Evolutionary conservation across 2,329 filamentous ascomycete genomes (phyloP).

Genomic region (Raffaelea deltoideospora): DNA sequence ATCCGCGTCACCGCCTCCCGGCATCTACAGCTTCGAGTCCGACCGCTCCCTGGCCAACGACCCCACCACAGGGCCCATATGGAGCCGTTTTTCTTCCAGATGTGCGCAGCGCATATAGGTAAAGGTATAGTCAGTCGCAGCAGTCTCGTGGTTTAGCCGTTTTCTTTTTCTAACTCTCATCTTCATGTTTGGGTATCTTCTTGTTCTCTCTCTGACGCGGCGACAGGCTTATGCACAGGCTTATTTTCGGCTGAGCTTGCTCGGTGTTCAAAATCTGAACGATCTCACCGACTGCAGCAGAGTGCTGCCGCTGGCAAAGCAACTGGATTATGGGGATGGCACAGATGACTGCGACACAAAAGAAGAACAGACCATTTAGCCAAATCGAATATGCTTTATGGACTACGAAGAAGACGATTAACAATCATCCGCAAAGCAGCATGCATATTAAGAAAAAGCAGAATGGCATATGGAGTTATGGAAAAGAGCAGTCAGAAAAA

Average conservation of each 20-base stretch:
- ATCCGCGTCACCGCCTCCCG: slow-evolving; percentile 13
- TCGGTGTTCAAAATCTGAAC: slow-evolving; percentile 42
- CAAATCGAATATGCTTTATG: no score
- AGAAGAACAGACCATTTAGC: no score
- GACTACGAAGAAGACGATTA: no score
- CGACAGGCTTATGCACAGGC: slow-evolving; percentile 33
- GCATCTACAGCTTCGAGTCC: slow-evolving; percentile 23
- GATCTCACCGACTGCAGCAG: slow-evolving; percentile 32
- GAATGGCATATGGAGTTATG: no score
- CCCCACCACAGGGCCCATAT: slow-evolving; percentile 19
- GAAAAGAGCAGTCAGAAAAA: no score
- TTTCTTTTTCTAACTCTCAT: background rate
- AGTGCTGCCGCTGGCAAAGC: background rate
- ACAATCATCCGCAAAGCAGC: no score
- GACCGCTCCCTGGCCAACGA: slow-evolving; percentile 24
- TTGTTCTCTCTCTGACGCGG: background rate
- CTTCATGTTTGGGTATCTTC: background rate
- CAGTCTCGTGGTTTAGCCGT: no score
- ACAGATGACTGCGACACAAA: no score
- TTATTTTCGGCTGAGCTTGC: slow-evolving; percentile 36
- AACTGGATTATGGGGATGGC: no score
- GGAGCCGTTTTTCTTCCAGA: slow-evolving; percentile 19
- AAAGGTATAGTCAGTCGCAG: slow-evolving; percentile 15
- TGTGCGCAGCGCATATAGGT: slow-evolving; percentile 24
- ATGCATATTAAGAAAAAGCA: no score